Percentiles rank a stretch among this genome's conserved stretches.
These are phyloP conservation scores for Botrytis pseudocinerea DNA, from an alignment of 2,329 filamentous ascomycete species.

Conservation along the genomic window DNA sequence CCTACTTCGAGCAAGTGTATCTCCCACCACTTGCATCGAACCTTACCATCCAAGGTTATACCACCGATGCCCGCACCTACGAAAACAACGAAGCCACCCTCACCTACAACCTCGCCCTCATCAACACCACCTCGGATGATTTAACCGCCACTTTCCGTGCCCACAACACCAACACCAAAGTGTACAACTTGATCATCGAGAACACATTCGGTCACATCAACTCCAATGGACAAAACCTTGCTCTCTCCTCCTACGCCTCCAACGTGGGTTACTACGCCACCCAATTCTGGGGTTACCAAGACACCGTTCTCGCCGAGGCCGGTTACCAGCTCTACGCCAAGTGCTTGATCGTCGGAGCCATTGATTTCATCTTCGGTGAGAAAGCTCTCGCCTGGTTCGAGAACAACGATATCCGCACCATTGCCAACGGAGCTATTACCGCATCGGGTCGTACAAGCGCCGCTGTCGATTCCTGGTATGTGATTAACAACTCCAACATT, in stretches of 20 bases:
- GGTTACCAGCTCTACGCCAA: conserved; percentile 58
- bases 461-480: conserved; percentile 49
- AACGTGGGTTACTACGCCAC: conserved; percentile 60
- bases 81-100: conserved; percentile 51
- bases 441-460: conserved; percentile 46
- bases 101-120: conserved; percentile 45
- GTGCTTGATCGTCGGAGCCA: conserved; percentile 56
- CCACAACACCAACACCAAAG: conserved; percentile 49
- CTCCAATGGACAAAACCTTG: conserved; percentile 53
- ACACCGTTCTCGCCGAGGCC: conserved; percentile 51
- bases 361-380: conserved; percentile 62
- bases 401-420: conserved; percentile 44
- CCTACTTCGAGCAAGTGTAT: conserved; percentile 58
- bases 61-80: conserved; percentile 48
- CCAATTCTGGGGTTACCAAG: conserved; percentile 56
- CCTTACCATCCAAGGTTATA: conserved; percentile 58
- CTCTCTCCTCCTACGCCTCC: conserved; percentile 52
- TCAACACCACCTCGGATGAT: conserved; percentile 46
- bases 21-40: conserved; percentile 48
- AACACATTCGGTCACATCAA: conserved; percentile 35
- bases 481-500: conserved; percentile 55
- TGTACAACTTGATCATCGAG: conserved; percentile 59
- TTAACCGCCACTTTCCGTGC: conserved; percentile 40
- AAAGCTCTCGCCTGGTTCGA: conserved; percentile 54
- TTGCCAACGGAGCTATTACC: conserved; percentile 50